Percentiles rank a stretch among this genome's conserved stretches.
Conservation (phyloP, 371 early-diverging fungal genomes). For the Zychaea mexicana region DNA sequence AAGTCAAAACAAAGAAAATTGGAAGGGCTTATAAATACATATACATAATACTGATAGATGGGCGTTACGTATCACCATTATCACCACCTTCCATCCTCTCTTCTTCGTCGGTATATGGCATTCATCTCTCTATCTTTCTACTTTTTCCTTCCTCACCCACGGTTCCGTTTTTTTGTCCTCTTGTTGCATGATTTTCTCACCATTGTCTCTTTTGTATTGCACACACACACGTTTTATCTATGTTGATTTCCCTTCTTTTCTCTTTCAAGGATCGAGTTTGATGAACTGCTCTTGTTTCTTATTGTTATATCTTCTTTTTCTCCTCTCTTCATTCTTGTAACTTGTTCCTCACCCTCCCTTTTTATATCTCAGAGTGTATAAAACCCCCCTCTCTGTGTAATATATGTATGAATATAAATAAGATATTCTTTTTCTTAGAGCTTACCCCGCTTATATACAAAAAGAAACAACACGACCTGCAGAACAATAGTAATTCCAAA, state of each 20-base stretch:
- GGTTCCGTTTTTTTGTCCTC: no score
- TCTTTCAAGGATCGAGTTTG: not conserved
- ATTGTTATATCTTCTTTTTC: not conserved
- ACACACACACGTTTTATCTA: not conserved
- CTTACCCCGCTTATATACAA: no score
- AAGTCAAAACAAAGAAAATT: conserved; percentile 2
- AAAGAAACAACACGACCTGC: no score
- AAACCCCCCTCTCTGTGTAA: not conserved
- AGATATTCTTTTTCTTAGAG: no score
- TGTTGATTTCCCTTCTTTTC: not conserved
- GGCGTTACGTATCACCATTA: not conserved
- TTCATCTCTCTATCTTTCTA: no score
- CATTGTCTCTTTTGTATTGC: not conserved
- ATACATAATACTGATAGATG: not conserved
- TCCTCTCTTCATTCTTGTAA: not conserved
- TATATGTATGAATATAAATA: not conserved
- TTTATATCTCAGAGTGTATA: not conserved
- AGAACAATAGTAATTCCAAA: no score
- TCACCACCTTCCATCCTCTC: no score
- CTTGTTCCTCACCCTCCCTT: not conserved
- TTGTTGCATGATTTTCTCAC: no score
- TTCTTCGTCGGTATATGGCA: no score
- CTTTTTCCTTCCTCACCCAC: no score
- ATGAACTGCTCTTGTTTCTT: not conserved
- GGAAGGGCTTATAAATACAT: not conserved